phyloP scores from a whole-genome alignment of 371 early-diverging fungal genomes.

The Actinomortierella wolfii region DNA sequence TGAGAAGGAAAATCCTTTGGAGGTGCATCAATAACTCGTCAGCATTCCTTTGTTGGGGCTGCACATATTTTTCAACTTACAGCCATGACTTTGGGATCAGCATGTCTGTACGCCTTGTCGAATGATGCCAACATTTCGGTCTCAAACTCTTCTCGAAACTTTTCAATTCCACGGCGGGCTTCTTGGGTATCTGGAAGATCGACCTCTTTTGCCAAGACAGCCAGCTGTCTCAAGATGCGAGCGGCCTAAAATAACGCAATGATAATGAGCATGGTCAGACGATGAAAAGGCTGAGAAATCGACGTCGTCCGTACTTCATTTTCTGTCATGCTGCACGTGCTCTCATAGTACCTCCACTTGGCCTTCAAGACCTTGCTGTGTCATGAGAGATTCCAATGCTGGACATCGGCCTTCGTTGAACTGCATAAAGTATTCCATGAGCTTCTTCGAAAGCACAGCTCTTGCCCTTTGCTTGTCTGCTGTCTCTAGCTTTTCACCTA shows the following conservation, averaged over 20 bases:
- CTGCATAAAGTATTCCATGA: conserved; percentile 90
- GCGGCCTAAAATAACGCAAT: conserved; percentile 69
- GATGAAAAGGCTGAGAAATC: too few species aligned
- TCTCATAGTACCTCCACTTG: conserved; percentile 72
- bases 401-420: conserved; percentile 77
- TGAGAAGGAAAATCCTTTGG: not conserved
- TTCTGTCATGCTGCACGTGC: not conserved
- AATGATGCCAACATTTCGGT: conserved; percentile 86
- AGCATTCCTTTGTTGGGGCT: not conserved
- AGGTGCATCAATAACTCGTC: not conserved
- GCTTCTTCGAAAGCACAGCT: conserved; percentile 86
- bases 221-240: conserved; percentile 82
- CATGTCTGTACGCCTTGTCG: conserved; percentile 80
- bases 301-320: too few species aligned
- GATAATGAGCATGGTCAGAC: too few species aligned
- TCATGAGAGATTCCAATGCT: conserved; percentile 74
- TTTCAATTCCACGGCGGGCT: conserved; percentile 83
- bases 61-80: conserved; percentile 45
- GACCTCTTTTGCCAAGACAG: conserved; percentile 87
- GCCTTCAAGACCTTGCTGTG: conserved; percentile 79
- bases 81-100: conserved; percentile 67
- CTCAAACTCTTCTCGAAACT: conserved; percentile 91
- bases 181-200: conserved; percentile 80
- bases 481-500: conserved; percentile 92
- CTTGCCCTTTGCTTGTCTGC: conserved; percentile 89